Evolutionary conservation across 345 rosid genomes (phyloP), one percentile per base, ranked within the genome.

Genomic region (Jatropha curcas): DNA sequence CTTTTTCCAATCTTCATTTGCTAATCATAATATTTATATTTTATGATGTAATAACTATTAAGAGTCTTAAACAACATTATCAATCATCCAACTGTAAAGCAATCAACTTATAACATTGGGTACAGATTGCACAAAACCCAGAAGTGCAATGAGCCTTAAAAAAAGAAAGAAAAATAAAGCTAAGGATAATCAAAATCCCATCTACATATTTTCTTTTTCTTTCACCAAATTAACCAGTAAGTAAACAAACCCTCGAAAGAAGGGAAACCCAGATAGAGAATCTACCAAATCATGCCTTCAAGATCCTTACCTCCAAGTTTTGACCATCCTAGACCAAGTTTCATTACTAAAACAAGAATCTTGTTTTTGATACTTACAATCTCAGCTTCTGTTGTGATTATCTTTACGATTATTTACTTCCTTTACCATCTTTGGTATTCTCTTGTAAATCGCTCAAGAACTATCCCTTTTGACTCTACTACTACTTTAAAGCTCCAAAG

Each of bases 341-440:
- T 86, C 71, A 45, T 80, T 35, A 61, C 72, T 85, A 87, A 73
- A 75, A 88, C 91, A 65, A 84, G 80, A 73, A 60, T 87, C 75
- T 80, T 91, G 73, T 90, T 95, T 81, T 61, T 91, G 73, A 81
- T 84, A 72, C 82, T 95, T 51, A 89, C 87, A 12, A 74, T 91
- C 74, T 90, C 99, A n/a, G 83, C 99, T 50, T 79, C 90, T 50
- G 60, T 81, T 5, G 82, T 95, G 20, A 86, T 95, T 50, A 46
- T 91, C 82, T 78, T 88, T 13, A 81, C 98, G 28, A 46, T 88
- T 51, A 73, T 88, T 60, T 95, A 93, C 90, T 88, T 93, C 71
- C 81, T 91, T 46, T 95, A 95, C 84, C 88, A 95, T 82, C 84
- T 93, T 37, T 93, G 88, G 86, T 59, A 27, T 65, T 85, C 89